A percentile compares a stretch with the other conserved stretches of the same genome.
Evolutionary conservation across 2,329 filamentous ascomycete genomes (phyloP).

Genomic region (Fusarium agapanthi): DNA sequence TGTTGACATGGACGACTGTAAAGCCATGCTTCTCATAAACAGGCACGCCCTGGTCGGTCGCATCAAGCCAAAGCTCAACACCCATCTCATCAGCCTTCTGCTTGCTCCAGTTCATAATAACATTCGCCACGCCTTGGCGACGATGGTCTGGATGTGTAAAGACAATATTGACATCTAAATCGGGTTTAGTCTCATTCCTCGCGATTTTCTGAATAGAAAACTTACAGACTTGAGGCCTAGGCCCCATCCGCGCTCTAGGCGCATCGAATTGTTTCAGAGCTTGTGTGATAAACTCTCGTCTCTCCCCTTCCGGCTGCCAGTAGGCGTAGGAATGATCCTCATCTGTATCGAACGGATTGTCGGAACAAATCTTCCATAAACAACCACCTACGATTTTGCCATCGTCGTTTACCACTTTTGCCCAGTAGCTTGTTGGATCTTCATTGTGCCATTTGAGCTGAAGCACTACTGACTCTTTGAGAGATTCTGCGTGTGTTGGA

Average conservation of each 20-base stretch:
- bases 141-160: slow-evolving; percentile 36
- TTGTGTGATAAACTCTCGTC: slow-evolving; percentile 25
- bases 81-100: slow-evolving; percentile 38
- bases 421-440: slow-evolving; percentile 28
- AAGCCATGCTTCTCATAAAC: slow-evolving; percentile 39
- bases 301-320: slow-evolving; percentile 35
- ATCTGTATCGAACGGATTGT: slow-evolving; percentile 17
- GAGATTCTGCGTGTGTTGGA: slow-evolving; percentile 7
- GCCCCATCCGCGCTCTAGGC: slow-evolving; percentile 26
- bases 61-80: slow-evolving; percentile 37
- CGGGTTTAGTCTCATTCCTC: not conserved
- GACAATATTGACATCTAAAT: slow-evolving; percentile 32
- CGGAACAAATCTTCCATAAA: slow-evolving; percentile 29
- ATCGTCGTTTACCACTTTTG: slow-evolving; percentile 24
- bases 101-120: slow-evolving; percentile 36
- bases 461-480: not conserved
- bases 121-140: slow-evolving; percentile 31
- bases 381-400: slow-evolving; percentile 34
- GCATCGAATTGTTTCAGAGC: slow-evolving; percentile 30
- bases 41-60: slow-evolving; percentile 31
- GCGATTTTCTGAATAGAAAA: not conserved
- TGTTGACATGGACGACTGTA: slow-evolving; percentile 23
- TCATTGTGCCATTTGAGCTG: slow-evolving; percentile 26
- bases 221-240: slow-evolving; percentile 36
- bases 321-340: slow-evolving; percentile 17